A percentile compares a stretch with the other conserved stretches of the same genome.
Evolutionary conservation across 23 red algal genomes (phyloP).

Genomic region (Cyanidiococcus yangmingshanensis): DNA sequence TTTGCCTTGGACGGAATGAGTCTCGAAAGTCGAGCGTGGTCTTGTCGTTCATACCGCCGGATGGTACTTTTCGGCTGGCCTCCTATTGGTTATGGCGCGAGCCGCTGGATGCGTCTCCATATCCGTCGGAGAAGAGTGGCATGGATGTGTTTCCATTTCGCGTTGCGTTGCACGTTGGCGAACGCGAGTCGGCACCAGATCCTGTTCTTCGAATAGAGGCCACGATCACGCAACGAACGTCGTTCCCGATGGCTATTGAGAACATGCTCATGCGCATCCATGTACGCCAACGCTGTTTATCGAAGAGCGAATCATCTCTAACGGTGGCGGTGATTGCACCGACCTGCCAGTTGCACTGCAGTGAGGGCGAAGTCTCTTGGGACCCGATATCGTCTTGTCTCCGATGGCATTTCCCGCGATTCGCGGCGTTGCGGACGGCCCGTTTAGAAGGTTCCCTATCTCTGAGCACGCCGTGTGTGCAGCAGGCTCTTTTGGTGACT

Average conservation of each 20-base stretch:
- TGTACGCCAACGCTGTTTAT: no score
- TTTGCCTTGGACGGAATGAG: not conserved
- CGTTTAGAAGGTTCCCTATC: not conserved
- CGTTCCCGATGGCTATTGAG: not conserved
- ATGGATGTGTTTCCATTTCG: not conserved
- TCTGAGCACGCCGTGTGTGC: not conserved
- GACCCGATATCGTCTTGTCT: not conserved
- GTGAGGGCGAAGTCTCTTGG: not conserved
- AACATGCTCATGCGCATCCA: not conserved
- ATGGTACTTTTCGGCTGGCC: not conserved
- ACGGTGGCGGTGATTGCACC: no score
- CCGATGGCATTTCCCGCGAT: not conserved
- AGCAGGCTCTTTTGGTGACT: not conserved
- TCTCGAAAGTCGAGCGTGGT: not conserved
- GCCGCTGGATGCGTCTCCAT: not conserved
- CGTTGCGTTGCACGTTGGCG: not conserved
- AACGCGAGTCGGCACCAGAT: not conserved
- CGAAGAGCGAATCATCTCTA: no score
- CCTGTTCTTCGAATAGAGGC: not conserved
- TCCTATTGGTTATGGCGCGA: not conserved
- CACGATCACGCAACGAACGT: not conserved
- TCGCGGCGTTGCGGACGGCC: not conserved
- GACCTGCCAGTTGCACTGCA: not conserved
- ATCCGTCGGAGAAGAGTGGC: not conserved
- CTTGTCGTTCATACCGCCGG: slow-evolving; percentile 12